phyloP scores from a whole-genome alignment of 2,329 filamentous ascomycete species.

The Fusarium torreyae region DNA sequence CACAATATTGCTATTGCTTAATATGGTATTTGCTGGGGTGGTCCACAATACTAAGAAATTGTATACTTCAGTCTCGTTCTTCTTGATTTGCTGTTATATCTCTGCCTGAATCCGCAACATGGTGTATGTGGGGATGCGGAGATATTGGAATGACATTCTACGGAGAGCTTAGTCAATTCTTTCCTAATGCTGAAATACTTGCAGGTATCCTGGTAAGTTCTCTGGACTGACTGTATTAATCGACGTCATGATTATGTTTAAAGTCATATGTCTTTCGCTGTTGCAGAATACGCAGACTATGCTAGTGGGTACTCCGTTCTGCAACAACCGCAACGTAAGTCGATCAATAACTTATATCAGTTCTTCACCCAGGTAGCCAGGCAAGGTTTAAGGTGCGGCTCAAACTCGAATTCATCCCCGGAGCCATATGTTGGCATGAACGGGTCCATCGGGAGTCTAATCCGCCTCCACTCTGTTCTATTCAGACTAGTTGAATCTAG shows the following conservation, averaged over 20 bases:
- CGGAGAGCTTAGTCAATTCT: neutral
- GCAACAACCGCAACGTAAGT: neutral
- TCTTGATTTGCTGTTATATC: constrained; percentile 24
- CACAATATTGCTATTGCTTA: constrained; percentile 18
- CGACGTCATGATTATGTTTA: neutral
- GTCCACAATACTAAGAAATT: constrained; percentile 7
- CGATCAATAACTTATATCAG: constrained; percentile 9
- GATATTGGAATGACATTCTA: constrained; percentile 33
- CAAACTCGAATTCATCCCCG: constrained; percentile 16
- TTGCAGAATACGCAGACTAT: neutral
- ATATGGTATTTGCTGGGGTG: constrained; percentile 2
- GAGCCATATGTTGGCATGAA: constrained; percentile 4
- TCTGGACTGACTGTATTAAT: neutral
- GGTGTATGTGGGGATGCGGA: constrained; percentile 30
- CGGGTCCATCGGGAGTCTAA: constrained; percentile 4
- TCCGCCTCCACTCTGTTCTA: neutral
- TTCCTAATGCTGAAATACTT: constrained; percentile 15
- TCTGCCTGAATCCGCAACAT: constrained; percentile 3
- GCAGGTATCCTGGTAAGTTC: constrained; percentile 6
- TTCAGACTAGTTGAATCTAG: constrained; percentile 3
- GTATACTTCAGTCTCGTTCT: constrained; percentile 4
- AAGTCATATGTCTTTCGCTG: neutral
- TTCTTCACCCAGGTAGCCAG: neutral
- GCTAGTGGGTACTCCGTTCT: too few relatives aligned
- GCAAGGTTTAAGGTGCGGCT: constrained; percentile 18